Conservation (phyloP, 176 grass and related monocot species). For the Otatea glauca region DNA sequence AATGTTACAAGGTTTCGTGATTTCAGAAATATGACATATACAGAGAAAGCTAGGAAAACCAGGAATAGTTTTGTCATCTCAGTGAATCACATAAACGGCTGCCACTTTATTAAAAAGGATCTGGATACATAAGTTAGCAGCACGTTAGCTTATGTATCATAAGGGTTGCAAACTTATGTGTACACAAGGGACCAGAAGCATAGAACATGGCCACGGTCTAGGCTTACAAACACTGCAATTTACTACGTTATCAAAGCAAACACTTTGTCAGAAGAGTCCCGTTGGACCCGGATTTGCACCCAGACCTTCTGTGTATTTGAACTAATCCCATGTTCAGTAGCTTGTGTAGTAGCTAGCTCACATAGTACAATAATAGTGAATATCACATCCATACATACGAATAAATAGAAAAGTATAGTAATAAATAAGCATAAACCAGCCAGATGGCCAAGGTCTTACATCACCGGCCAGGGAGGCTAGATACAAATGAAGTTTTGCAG, state of each 20-base stretch:
- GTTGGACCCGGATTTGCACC: too few relatives aligned
- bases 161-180: not conserved
- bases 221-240: slow-evolving; percentile 2
- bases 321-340: too few relatives aligned
- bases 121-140: not conserved
- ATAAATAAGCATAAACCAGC: too few relatives aligned
- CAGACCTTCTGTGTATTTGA: too few relatives aligned
- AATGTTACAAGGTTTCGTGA: not conserved
- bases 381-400: too few relatives aligned
- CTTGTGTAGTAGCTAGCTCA: too few relatives aligned
- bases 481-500: too few relatives aligned
- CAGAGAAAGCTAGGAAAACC: not conserved
- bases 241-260: slow-evolving; percentile 6
- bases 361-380: too few relatives aligned
- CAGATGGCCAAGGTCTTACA: too few relatives aligned
- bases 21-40: not conserved
- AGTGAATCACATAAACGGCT: not conserved
- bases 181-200: not conserved
- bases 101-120: not conserved
- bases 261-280: not conserved
- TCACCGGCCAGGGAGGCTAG: too few relatives aligned
- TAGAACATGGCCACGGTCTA: slow-evolving; percentile 26
- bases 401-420: too few relatives aligned
- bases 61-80: slow-evolving; percentile 9
- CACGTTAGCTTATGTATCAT: not conserved